Percentiles rank a stretch among this genome's conserved stretches.
These are phyloP conservation scores for Candida insectorum DNA, from an alignment of 805 yeast genomes.

Conservation along the genomic window DNA sequence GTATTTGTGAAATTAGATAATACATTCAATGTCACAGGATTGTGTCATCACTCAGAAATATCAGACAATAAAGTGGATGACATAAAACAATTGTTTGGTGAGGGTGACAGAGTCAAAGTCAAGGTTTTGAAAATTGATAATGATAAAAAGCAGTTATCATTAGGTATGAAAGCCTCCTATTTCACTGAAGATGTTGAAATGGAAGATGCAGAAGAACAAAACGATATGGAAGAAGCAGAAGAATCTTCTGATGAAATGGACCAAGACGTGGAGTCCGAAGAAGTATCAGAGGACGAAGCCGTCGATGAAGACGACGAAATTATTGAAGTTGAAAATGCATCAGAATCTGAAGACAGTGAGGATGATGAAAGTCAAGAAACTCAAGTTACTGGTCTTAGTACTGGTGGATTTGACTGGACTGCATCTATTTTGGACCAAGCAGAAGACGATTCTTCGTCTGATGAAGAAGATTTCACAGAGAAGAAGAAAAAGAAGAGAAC, in stretches of 20 bases:
- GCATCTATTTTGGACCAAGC: slow-evolving; percentile 85
- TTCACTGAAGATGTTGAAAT: slow-evolving; percentile 43
- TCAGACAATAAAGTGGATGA: slow-evolving; percentile 66
- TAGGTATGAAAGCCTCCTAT: slow-evolving; percentile 94
- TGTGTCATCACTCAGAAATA: slow-evolving; percentile 83
- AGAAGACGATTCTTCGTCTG: slow-evolving; percentile 45
- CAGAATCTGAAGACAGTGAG: slow-evolving; percentile 16
- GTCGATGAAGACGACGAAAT: slow-evolving; percentile 33
- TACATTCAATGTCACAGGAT: slow-evolving; percentile 72
- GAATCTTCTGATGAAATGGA: slow-evolving; percentile 21
- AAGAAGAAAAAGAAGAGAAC: slow-evolving; percentile 43
- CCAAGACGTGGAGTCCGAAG: slow-evolving; percentile 14
- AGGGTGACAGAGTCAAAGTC: slow-evolving; percentile 89
- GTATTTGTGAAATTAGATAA: slow-evolving; percentile 82
- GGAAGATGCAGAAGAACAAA: slow-evolving; percentile 19
- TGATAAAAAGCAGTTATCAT: slow-evolving; percentile 70
- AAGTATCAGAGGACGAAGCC: slow-evolving; percentile 25
- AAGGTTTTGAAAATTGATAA: slow-evolving; percentile 62
- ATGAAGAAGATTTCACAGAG: slow-evolving; percentile 56
- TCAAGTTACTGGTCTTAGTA: slow-evolving; percentile 56
- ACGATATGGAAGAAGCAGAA: slow-evolving; percentile 15
- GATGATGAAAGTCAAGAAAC: slow-evolving; percentile 25
- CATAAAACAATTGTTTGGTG: slow-evolving; percentile 65
- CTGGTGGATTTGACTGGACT: slow-evolving; percentile 94
- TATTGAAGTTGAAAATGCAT: slow-evolving; percentile 33